These are phyloP conservation scores for Escovopsis weberi DNA, from an alignment of 2,329 filamentous ascomycete species.

Conservation along the genomic window DNA sequence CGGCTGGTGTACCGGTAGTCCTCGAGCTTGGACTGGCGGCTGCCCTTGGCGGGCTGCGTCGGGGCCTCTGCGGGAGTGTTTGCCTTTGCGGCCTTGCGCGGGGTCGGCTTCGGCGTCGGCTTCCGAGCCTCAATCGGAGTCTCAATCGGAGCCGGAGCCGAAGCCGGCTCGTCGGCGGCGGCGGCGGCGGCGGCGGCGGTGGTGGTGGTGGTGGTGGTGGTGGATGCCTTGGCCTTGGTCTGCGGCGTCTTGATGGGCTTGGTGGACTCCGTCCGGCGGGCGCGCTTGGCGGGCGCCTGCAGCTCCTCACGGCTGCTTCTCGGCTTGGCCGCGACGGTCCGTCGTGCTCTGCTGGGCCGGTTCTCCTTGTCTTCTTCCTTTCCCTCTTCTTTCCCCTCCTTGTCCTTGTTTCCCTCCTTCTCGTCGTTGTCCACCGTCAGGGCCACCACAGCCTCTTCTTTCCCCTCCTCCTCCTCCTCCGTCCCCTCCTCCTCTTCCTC, in stretches of 20 bases:
- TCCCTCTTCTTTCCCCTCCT: no score
- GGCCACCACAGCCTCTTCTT: no score
- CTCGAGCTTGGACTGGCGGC: conserved; percentile 8
- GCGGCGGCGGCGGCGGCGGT: not conserved
- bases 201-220: conserved; percentile 1
- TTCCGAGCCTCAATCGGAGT: no score
- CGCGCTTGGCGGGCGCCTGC: conserved; percentile 12
- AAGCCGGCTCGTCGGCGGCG: no score
- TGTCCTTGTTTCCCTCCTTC: no score
- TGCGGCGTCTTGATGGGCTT: not conserved
- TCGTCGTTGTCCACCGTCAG: no score
- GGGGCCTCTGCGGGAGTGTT: conserved; percentile 15
- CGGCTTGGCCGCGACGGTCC: conserved; percentile 19
- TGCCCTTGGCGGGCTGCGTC: conserved; percentile 7
- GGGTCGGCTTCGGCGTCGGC: no score
- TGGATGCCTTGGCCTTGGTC: conserved; percentile 9
- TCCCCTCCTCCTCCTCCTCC: no score
- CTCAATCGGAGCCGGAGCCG: no score
- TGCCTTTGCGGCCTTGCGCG: not conserved
- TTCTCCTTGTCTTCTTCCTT: conserved; percentile 3
- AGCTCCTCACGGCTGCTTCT: conserved; percentile 18
- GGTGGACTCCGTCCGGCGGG: conserved; percentile 12
- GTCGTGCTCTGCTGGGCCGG: conserved; percentile 10
- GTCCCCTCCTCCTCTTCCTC: conserved; percentile 6
- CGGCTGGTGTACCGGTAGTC: not conserved